Evolutionary conservation across 345 rosid species (phyloP).

Genomic region (Hevea brasiliensis): DNA sequence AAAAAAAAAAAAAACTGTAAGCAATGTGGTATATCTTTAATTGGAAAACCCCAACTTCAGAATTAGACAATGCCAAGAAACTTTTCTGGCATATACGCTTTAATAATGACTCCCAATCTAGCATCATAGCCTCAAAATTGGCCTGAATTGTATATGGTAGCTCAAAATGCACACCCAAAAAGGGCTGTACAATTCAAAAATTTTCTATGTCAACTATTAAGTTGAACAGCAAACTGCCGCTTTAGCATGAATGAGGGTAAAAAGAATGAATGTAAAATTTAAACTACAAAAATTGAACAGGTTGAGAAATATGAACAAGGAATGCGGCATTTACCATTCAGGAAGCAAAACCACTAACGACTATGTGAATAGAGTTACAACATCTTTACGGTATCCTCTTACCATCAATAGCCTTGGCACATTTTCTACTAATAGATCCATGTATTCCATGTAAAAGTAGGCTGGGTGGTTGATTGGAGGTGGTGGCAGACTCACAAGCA

Average conservation of each 20-base stretch:
- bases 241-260: conserved; percentile 13
- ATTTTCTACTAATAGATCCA: conserved; percentile 97
- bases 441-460: conserved; percentile 97
- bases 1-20: too few relatives aligned
- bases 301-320: conserved; percentile 24
- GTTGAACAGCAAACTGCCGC: conserved; percentile 11
- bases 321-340: conserved; percentile 12
- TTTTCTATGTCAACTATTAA: conserved; percentile 1
- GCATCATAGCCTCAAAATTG: too few relatives aligned
- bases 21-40: too few relatives aligned
- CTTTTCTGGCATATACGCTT: too few relatives aligned
- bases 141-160: too few relatives aligned
- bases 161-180: conserved; percentile 18
- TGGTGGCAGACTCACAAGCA: conserved; percentile 81
- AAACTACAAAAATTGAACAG: conserved; percentile 14
- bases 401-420: conserved; percentile 92
- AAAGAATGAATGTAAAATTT: conserved; percentile 40
- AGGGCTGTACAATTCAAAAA: conserved; percentile 8
- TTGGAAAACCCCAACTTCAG: too few relatives aligned
- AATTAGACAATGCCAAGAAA: too few relatives aligned
- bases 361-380: conserved; percentile 93
- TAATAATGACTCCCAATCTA: too few relatives aligned
- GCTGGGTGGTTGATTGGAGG: conserved; percentile 81
- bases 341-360: background rate
- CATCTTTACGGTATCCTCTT: conserved; percentile 97